Percentiles rank a stretch among this genome's conserved stretches.
Evolutionary conservation across 148 eudicot species (phyloP).

Genomic region (Amaranthus palmeri): DNA sequence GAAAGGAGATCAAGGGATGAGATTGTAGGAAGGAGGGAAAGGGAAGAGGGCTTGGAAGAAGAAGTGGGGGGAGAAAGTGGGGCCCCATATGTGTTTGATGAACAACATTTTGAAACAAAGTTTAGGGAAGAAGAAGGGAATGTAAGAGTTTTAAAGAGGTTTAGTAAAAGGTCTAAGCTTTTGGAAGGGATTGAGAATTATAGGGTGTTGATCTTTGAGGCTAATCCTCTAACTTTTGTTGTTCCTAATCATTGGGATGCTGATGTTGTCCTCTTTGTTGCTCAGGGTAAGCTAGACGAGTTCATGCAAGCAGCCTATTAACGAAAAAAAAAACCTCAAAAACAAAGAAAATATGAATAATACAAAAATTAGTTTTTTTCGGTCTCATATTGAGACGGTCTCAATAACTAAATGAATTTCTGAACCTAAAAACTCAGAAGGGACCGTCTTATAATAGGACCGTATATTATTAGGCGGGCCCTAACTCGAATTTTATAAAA

Average conservation of each 20-base stretch:
- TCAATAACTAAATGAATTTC: too few species aligned
- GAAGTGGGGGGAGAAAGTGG: conserved; percentile 16
- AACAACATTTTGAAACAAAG: conserved; percentile 40
- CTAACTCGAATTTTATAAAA: too few species aligned
- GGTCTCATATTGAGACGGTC: too few species aligned
- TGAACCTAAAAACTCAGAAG: too few species aligned
- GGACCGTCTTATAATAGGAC: too few species aligned
- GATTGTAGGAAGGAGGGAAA: background rate
- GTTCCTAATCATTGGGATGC: conserved; percentile 70
- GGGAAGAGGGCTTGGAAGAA: conserved; percentile 16
- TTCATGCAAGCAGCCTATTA: too few species aligned
- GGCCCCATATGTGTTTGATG: conserved; percentile 64
- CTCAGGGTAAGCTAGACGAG: conserved; percentile 33
- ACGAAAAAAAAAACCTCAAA: too few species aligned
- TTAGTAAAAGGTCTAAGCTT: conserved; percentile 52
- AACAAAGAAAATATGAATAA: too few species aligned
- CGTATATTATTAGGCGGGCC: too few species aligned
- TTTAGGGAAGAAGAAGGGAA: conserved; percentile 46
- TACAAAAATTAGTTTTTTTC: too few species aligned
- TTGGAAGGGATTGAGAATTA: conserved; percentile 66
- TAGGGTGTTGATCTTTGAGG: conserved; percentile 59
- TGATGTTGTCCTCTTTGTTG: conserved; percentile 57
- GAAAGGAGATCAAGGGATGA: conserved; percentile 4
- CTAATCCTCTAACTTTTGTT: conserved; percentile 70
- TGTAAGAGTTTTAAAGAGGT: conserved; percentile 43